Base-by-base conservation (phyloP, 345 rosid species). In the Hevea brasiliensis region DNA sequence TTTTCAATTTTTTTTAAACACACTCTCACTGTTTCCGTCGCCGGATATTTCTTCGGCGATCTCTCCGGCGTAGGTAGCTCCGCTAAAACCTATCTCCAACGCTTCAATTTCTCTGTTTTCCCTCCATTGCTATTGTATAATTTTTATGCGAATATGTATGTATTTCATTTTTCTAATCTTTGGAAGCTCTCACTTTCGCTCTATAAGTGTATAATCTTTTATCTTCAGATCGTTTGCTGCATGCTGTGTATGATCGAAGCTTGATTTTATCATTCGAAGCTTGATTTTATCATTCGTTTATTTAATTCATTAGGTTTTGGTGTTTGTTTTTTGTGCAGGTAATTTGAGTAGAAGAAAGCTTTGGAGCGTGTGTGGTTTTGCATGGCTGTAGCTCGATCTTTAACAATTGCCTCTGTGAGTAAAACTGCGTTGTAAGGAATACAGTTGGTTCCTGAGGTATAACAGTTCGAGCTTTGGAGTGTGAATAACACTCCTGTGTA, bases 1-100 rank as follows among this genome's bases (percentile, higher is more conserved):
- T 21, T n/a, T 14, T 12, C 45, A 2, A 20, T 1, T 0, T 7
- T 24, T 12, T 13, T 3, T 1, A 20, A 50, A 53, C 15, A 35
- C 15, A 32, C 7, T 37, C n/a, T 61, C 62, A 68, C 21, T 23
- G 53, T 62, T 51, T 24, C 15, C 9, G 67, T 48, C 3, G 41
- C 47, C 76, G 40, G 61, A 20, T 35, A 45, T 50, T 54, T 72
- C 51, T 54, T 69, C 61, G 69, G 20, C 69, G 69, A 72, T 51
- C 17, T 21, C 9, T 48, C 62, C 29, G 62, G 62, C 76, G 51
- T 11, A 63, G 61, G 68, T 70, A 54, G 1, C 23, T 10, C 27
- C 10, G 17, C 3, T 8, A 17, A 4, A 51, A 53, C 42, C 26
- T 13, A 23, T 20, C n/a, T 3, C 57, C 11, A 4, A 27, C 8